Conservation (phyloP, 2,329 filamentous ascomycete species). For the Xenosphaeropsis pyriputrescens region DNA sequence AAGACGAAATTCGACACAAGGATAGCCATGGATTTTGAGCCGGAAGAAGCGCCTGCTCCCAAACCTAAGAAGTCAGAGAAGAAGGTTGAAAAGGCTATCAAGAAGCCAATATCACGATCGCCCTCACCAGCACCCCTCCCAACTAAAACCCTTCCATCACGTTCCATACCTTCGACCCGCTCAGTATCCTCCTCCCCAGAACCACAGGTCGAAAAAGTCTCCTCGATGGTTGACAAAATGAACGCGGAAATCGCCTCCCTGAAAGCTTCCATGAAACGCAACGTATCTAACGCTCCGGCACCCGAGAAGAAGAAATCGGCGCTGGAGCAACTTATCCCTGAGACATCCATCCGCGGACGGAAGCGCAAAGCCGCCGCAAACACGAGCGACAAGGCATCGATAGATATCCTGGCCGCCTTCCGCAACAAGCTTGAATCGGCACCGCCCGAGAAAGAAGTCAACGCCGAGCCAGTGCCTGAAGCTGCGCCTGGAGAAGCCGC, state of each 20-base stretch:
- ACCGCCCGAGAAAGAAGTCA: slow-evolving; percentile 22
- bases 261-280: slow-evolving; percentile 70
- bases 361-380: slow-evolving; percentile 44
- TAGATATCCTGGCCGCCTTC: slow-evolving; percentile 68
- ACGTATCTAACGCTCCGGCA: slow-evolving; percentile 31
- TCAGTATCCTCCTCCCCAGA: slow-evolving; percentile 21
- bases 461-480: slow-evolving; percentile 9
- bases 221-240: slow-evolving; percentile 44
- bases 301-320: slow-evolving; percentile 49
- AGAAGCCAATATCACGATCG: slow-evolving; percentile 19
- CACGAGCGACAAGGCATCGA: slow-evolving; percentile 44
- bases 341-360: slow-evolving; percentile 53
- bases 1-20: slow-evolving; percentile 69
- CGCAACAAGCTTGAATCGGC: slow-evolving; percentile 55
- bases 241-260: slow-evolving; percentile 71
- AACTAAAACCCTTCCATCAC: slow-evolving; percentile 11
- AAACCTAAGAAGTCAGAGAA: slow-evolving; percentile 17
- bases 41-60: slow-evolving; percentile 22
- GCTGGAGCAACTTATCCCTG: slow-evolving; percentile 60
- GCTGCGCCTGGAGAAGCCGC: slow-evolving; percentile 10
- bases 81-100: slow-evolving; percentile 14
- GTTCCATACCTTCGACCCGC: slow-evolving; percentile 16
- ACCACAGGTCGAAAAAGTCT: slow-evolving; percentile 19
- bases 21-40: slow-evolving; percentile 45
- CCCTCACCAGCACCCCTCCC: slow-evolving; percentile 20